phyloP scores from a whole-genome alignment of 805 yeast species.

The Suhomyces prunicola region DNA sequence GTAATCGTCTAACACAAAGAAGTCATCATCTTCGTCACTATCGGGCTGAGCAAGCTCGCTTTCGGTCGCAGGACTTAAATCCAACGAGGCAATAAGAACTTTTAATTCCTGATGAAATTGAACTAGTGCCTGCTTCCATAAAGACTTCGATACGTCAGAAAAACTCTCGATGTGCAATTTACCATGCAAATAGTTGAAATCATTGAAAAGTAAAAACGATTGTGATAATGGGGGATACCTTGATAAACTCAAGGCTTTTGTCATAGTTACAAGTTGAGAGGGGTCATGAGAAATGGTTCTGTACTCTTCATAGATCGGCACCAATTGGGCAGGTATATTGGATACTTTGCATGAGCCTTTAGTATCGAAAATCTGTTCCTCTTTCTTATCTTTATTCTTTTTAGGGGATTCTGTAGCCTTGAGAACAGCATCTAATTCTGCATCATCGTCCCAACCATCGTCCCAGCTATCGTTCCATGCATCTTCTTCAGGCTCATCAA shows the following conservation, averaged over 20 bases:
- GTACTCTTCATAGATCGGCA: slow-evolving; percentile 22
- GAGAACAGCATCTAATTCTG: neutral
- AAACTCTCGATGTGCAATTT: slow-evolving; percentile 13
- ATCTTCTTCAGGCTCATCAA: slow-evolving; percentile 14
- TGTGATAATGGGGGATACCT: slow-evolving; percentile 30
- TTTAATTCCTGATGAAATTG: slow-evolving; percentile 17
- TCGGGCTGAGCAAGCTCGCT: neutral
- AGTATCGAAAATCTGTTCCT: neutral
- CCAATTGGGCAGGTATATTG: slow-evolving; percentile 19
- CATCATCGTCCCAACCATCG: slow-evolving; percentile 24
- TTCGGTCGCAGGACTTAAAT: slow-evolving; percentile 7
- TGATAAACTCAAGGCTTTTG: slow-evolving; percentile 29
- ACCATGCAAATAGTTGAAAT: slow-evolving; percentile 24
- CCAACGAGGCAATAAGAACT: slow-evolving; percentile 12
- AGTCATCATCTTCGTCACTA: slow-evolving; percentile 6
- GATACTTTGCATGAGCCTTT: slow-evolving; percentile 13
- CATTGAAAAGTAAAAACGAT: slow-evolving; percentile 37
- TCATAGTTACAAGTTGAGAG: slow-evolving; percentile 22
- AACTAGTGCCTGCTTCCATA: slow-evolving; percentile 20
- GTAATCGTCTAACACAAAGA: slow-evolving; percentile 17
- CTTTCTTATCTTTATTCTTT: neutral
- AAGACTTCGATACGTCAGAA: slow-evolving; percentile 12
- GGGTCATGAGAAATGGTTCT: slow-evolving; percentile 16
- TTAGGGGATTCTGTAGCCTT: neutral
- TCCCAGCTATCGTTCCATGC: slow-evolving; percentile 29